Evolutionary conservation across 2,329 filamentous ascomycete species (phyloP).

Genomic region (Alternaria ventricosa): DNA sequence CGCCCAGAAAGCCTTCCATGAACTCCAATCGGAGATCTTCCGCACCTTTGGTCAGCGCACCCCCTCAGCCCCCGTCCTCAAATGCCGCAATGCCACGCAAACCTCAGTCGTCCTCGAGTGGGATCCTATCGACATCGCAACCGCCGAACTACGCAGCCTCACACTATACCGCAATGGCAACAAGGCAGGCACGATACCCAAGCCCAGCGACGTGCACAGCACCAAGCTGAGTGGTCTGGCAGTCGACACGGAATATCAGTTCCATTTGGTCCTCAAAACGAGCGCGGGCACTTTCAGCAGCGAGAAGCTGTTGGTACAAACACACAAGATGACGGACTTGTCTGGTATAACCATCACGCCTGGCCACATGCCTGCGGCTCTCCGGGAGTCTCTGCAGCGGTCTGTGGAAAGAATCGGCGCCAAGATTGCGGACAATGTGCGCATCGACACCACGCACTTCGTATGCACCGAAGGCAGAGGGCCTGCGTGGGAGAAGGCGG

Average conservation of each 20-base stretch:
- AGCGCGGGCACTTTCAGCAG: constrained; percentile 86
- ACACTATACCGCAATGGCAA: constrained; percentile 94
- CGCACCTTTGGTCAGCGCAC: constrained; percentile 82
- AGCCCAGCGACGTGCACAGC: constrained; percentile 83
- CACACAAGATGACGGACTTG: constrained; percentile 98
- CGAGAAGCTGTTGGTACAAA: constrained; percentile 83
- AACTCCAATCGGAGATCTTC: constrained; percentile 89
- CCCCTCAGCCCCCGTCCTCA: constrained; percentile 77
- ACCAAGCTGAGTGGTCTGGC: constrained; percentile 97
- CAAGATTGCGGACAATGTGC: constrained; percentile 85
- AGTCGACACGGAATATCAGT: constrained; percentile 95
- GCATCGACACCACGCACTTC: constrained; percentile 98
- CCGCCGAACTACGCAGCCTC: constrained; percentile 86
- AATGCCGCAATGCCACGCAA: constrained; percentile 96
- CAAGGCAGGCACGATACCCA: constrained; percentile 94
- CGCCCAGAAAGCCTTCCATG: constrained; percentile 76
- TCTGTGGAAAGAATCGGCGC: constrained; percentile 90
- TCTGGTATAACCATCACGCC: constrained; percentile 94
- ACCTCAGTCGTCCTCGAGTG: constrained; percentile 98
- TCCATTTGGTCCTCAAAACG: constrained; percentile 90
- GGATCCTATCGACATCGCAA: constrained; percentile 93
- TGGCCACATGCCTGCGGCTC: constrained; percentile 77
- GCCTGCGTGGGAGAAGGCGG: constrained; percentile 91
- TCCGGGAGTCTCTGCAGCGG: constrained; percentile 73
- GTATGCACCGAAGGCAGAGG: constrained; percentile 94